Evolutionary conservation across 2,329 filamentous ascomycete genomes (phyloP), one percentile per base, ranked within the genome.

Genomic region (Aspergillus aculeatinus): DNA sequence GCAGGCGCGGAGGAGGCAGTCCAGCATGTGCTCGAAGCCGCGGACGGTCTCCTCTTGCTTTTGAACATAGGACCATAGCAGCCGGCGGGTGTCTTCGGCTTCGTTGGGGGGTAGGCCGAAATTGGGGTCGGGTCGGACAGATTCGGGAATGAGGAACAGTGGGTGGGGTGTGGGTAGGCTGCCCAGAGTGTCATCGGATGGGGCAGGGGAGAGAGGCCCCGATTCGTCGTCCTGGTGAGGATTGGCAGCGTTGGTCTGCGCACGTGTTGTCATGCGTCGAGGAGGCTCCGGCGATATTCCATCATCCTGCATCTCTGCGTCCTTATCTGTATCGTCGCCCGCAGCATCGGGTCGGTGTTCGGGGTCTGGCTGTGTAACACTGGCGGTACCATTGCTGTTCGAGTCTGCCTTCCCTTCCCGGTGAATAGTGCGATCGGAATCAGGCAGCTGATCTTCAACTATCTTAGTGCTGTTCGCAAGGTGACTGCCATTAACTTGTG

Each of bases 31-130:
- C 48, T 83, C 79, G 10, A 84, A 82, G 5, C 83, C 80, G 1
- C 85, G 80, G 3, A 87, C 82, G 3, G 86, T 83, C 68, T 88
- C 86, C 67, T 88, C 85, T 69, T 88, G 85, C 67, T 88, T 88
- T 67, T 88, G 85, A 5, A 88, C 83, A 67, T 87, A 88, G 3
- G 84, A 80, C 73, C 84, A 81, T 5, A 89, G 77, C 21, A 87
- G 72, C 54, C 83, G 81, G 39, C 85, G 83, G 0, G 85, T 87
- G 29, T 88, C 85, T 67, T 87, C 84, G 3, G 86, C 85, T 75
- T 88, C 86, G 49, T 77, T 72, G 2, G 80, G 72, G 0, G 85
- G 84, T 0, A 88, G 79, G 3, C 84, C 85, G 58, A 84, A 81
- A 62, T 85, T 82, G 51, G 79, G 76, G 66, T 86, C 81, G 12